Percentiles rank a stretch among this genome's conserved stretches.
Conservation (phyloP, 1,139 yeast genomes). For the Geotrichum siamense region DNA sequence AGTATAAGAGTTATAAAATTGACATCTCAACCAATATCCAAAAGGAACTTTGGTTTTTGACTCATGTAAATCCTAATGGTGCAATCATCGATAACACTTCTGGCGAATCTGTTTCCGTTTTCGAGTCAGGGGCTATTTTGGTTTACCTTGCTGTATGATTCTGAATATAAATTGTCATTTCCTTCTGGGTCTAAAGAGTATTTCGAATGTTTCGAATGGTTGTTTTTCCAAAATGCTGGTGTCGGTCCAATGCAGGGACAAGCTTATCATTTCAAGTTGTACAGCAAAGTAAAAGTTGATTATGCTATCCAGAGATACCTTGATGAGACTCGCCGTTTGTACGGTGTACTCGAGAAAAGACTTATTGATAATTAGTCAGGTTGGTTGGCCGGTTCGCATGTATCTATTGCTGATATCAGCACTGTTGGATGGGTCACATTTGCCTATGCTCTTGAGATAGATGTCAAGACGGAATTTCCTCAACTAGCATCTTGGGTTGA, state of each 20-base stretch:
- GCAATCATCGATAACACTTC: slow-evolving; percentile 41
- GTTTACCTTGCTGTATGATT: slow-evolving; percentile 50
- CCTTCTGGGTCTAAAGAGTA: slow-evolving; percentile 41
- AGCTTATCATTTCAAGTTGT: slow-evolving; percentile 42
- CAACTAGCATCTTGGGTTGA: slow-evolving; percentile 42
- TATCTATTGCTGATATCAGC: slow-evolving; percentile 49
- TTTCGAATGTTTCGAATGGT: slow-evolving; percentile 47
- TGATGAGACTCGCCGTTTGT: slow-evolving; percentile 47
- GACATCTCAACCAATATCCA: slow-evolving; percentile 40
- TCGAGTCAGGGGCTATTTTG: slow-evolving; percentile 56
- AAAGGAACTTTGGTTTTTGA: slow-evolving; percentile 48
- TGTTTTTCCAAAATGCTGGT: slow-evolving; percentile 52
- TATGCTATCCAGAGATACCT: slow-evolving; percentile 48
- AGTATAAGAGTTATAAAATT: slow-evolving; percentile 42
- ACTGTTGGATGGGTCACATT: slow-evolving; percentile 37
- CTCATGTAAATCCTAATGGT: slow-evolving; percentile 51
- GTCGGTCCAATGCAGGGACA: slow-evolving; percentile 60
- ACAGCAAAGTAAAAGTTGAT: slow-evolving; percentile 43
- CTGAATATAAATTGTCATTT: slow-evolving; percentile 44
- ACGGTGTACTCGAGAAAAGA: slow-evolving; percentile 47
- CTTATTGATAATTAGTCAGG: slow-evolving; percentile 42
- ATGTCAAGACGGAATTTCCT: slow-evolving; percentile 40
- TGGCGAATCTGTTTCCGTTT: slow-evolving; percentile 24
- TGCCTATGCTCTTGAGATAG: slow-evolving; percentile 32
- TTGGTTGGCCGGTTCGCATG: slow-evolving; percentile 50